Conservation (phyloP, 169 alveolate genomes). For the Cryptosporidium muris region DNA sequence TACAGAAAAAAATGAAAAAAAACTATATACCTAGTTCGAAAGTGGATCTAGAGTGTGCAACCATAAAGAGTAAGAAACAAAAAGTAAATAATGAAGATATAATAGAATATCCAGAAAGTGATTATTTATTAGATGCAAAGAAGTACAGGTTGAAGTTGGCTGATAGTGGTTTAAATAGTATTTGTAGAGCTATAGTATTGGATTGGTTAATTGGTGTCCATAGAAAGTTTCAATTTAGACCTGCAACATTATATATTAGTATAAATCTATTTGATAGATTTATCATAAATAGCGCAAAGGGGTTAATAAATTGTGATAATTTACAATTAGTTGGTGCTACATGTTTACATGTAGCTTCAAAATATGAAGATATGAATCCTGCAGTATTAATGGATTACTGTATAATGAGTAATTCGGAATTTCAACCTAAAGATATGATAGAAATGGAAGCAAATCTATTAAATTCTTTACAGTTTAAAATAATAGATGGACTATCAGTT, state of each 20-base stretch:
- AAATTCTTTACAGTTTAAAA: slow-evolving; percentile 51
- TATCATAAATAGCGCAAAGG: slow-evolving; percentile 17
- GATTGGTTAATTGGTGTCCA: slow-evolving; percentile 70
- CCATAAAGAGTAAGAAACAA: background rate
- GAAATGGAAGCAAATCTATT: slow-evolving; percentile 58
- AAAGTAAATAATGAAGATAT: too few species aligned
- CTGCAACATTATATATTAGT: slow-evolving; percentile 65
- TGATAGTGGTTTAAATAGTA: slow-evolving; percentile 44
- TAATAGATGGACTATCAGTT: slow-evolving; percentile 22
- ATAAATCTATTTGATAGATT: slow-evolving; percentile 57
- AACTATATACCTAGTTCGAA: background rate
- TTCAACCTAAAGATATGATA: slow-evolving; percentile 62
- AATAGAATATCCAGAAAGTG: background rate
- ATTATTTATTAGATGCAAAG: background rate
- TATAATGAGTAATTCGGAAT: slow-evolving; percentile 65
- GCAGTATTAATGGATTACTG: slow-evolving; percentile 66
- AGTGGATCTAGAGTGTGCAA: too few species aligned
- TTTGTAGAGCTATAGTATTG: slow-evolving; percentile 65
- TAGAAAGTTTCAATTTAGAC: slow-evolving; percentile 69
- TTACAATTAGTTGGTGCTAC: slow-evolving; percentile 63
- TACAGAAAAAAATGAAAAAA: slow-evolving; percentile 1
- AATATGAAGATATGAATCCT: slow-evolving; percentile 63
- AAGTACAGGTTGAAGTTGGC: slow-evolving; percentile 19
- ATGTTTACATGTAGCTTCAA: slow-evolving; percentile 63
- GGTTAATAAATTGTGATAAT: slow-evolving; percentile 52